These are phyloP conservation scores for Neurospora cerealis DNA, from an alignment of 495 filamentous ascomycete genomes.

Conservation along the genomic window DNA sequence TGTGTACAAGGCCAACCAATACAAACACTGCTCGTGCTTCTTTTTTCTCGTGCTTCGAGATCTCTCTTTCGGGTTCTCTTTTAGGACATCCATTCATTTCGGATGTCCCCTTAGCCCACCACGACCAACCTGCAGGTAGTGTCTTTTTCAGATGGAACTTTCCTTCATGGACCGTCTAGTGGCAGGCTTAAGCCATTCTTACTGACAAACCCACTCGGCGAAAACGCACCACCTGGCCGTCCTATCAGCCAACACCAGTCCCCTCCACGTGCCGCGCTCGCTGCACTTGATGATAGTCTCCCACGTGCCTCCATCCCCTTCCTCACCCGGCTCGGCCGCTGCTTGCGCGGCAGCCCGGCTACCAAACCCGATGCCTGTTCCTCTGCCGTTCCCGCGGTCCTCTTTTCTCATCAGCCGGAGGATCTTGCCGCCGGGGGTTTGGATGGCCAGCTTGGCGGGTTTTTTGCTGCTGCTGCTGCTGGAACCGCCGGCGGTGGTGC, in stretches of 20 bases:
- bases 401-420: conserved; percentile 81
- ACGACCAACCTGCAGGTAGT: background rate
- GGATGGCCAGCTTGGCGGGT: conserved; percentile 91
- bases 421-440: conserved; percentile 93
- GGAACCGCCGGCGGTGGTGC: conserved; percentile 30
- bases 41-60: background rate
- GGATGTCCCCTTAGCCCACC: background rate
- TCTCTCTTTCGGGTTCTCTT: background rate
- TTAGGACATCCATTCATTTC: background rate
- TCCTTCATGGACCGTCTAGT: background rate
- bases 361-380: conserved; percentile 19
- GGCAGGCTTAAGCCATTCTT: conserved; percentile 5
- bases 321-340: conserved; percentile 39
- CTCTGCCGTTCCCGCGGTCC: conserved; percentile 45
- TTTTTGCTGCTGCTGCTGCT: conserved; percentile 45
- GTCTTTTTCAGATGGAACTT: background rate
- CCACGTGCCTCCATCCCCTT: conserved; percentile 75
- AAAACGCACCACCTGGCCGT: conserved; percentile 98
- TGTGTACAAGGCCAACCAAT: background rate
- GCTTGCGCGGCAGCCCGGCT: conserved; percentile 33
- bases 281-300: conserved; percentile 97
- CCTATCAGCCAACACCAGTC: conserved; percentile 86
- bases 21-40: background rate
- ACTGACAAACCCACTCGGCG: conserved; percentile 75
- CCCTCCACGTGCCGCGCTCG: conserved; percentile 84